Base-by-base conservation (phyloP, 2,329 filamentous ascomycete species). In the Aspergillus chevalieri region DNA sequence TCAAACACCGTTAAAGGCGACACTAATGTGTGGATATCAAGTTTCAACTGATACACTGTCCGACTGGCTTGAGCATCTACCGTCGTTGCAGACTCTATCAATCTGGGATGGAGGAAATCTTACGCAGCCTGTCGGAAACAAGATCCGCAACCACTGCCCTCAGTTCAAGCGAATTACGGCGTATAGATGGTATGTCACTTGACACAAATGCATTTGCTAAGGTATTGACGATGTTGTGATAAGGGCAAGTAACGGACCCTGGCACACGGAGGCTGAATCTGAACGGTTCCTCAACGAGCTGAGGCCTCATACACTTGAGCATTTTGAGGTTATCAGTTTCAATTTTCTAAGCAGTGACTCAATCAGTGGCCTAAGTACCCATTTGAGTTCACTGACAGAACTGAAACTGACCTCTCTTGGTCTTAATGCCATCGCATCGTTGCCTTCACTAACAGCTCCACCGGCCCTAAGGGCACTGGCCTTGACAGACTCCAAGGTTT, bases 71-170 rank as follows among this genome's bases (percentile, higher is more conserved):
- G 74, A 79, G 10, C 73, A 77, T 28, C 67, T 87, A 22, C 74
- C 79, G 1, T 75, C 78, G 22, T 68, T 90, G 7, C 78, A 74
- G 48, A 76, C 74, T 1, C 71, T 89, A 30, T 77, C 80, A 14
- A 68, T 88, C 2, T 82, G 76, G 63, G 79, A 85, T 53, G 84
- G 83, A 3, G 76, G 75, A 36, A 75, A 79, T 8, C 72, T 89
- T 1, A 77, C 75, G 38, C 70, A 78, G 46, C 74, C 79, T 48
- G 74, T 77, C 2, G 77, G 78, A 28, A 67, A 70, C 10, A 74
- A 79, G 3, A 78, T 89, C 44, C 71, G 75, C 21, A 63, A 75
- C 21, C 71, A 78, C 56, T 89, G 85, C 56, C 80, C 80, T 2
- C 69, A 77, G 7, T 85, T 89, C 57, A 74, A 75, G 41, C 76